Base-by-base conservation (phyloP, 305 asterid genomes). In the Fraxinus albicans region DNA sequence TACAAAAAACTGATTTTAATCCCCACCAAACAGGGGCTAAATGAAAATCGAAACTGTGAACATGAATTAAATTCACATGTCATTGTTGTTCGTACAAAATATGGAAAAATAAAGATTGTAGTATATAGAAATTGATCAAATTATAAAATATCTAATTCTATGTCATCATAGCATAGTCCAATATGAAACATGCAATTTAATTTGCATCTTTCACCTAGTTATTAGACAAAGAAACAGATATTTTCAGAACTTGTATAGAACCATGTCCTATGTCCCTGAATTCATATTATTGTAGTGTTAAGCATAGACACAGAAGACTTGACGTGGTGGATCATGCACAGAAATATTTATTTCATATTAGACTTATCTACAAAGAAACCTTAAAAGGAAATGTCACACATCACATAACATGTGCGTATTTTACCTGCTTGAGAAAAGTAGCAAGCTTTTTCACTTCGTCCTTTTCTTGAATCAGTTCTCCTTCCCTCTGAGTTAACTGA, bases 401-500 rank as follows among this genome's bases (percentile, higher is more conserved):
- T 77, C 13, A 27, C 35, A 44, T 15, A 27, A 77, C 80, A 76
- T 15, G 44, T 72, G 40, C 38, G 58, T 73, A 27, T 36, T 82
- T 79, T 84, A 96, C 98, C 99, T 93, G 99, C 89, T 94, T 90
- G 86, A 94, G 79, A 86, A 96, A 96, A 84, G 90, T 88, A 72
- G 99, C 98, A 85, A 96, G 98, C 89, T 85, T 94, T 90, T 96
- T 94, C 77, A 96, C 99, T 94, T 96, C 98, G 8, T 93, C 92
- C 84, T 93, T 96, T 91, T 96, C 99, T 84, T 94, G 97, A 86
- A 91, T 91, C 72, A 96, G 89, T 85, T 96, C 98, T 84, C 98
- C 99, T 91, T 96, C 98, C 85, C 99, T 94, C 85, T 91, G 94
- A 78, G 94, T 93, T 88, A 96, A 87, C 77, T 96, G 99, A 84